A percentile compares a stretch with the other conserved stretches of the same genome.
Evolutionary conservation across 805 yeast genomes (phyloP).

Genomic region (Barnettozyma salicaria): DNA sequence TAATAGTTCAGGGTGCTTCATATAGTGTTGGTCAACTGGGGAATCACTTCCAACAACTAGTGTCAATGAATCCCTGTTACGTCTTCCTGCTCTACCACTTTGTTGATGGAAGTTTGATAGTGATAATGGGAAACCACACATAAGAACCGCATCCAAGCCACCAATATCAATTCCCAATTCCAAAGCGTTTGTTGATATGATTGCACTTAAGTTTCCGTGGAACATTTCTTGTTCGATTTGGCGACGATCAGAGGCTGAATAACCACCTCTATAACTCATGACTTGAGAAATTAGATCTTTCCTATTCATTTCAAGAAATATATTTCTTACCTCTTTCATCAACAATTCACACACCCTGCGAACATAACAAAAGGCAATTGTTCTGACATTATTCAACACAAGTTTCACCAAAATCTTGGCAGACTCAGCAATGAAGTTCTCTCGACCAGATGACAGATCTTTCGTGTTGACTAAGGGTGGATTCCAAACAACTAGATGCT

Average conservation of each 20-base stretch:
- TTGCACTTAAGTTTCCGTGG: slow-evolving; percentile 74
- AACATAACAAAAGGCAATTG: slow-evolving; percentile 86
- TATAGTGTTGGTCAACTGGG: slow-evolving; percentile 83
- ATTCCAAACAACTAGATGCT: slow-evolving; percentile 75
- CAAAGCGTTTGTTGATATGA: slow-evolving; percentile 90
- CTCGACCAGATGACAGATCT: slow-evolving; percentile 56
- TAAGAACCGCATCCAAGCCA: slow-evolving; percentile 81
- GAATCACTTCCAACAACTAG: slow-evolving; percentile 75
- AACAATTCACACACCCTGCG: slow-evolving; percentile 80
- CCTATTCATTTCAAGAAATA: slow-evolving; percentile 39
- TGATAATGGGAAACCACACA: slow-evolving; percentile 90
- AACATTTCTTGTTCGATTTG: slow-evolving; percentile 88
- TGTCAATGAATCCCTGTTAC: slow-evolving; percentile 78
- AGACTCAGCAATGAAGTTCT: slow-evolving; percentile 66
- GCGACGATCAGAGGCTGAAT: slow-evolving; percentile 79
- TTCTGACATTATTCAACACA: slow-evolving; percentile 57
- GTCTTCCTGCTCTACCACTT: slow-evolving; percentile 95
- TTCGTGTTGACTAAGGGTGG: slow-evolving; percentile 63
- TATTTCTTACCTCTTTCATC: slow-evolving; percentile 74
- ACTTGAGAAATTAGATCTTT: slow-evolving; percentile 51
- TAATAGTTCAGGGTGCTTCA: slow-evolving; percentile 59
- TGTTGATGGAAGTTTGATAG: slow-evolving; percentile 89
- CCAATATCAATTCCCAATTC: slow-evolving; percentile 96
- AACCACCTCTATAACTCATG: slow-evolving; percentile 95
- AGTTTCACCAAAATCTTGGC: slow-evolving; percentile 68